Evolutionary conservation across 2,329 filamentous ascomycete species (phyloP), one percentile per base, ranked within the genome.

Genomic region (Knufia fluminis): DNA sequence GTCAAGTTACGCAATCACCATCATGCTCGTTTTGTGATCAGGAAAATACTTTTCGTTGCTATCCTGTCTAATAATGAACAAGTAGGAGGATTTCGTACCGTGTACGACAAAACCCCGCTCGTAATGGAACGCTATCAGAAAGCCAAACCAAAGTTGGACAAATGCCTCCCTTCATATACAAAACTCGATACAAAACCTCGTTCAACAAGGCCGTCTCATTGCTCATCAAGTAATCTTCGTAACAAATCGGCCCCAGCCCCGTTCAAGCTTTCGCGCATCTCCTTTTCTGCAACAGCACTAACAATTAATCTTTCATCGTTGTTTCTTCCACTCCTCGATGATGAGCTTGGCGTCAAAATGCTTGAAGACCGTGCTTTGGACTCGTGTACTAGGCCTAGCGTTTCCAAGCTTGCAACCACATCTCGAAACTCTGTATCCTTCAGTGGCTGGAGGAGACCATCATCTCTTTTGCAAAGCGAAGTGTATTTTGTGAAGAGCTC

Each of bases 371-470:
- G 59, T 71, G 86, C 71, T 76, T 87, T 63, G 70, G 86, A 61
- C 68, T 83, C 67, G 64, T 83, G 75, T 4, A 96, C 76, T 19
- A 97, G 71, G 1, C 87, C 90, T 41, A 95, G 70, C 0, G 90
- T 92, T 70, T 98, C 92, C 46, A 98, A 69, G 59, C 87, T 94
- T 31, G 85, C 82, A 17, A 96, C 75, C 3, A 98, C 90, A 66
- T 98, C 92, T 51, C 89, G 81, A 66, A 98, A 98, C 66, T 98
- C 92, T 3, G 88, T 92, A 61, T 80, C 85, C 1, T 88, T 92
- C 2, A 98, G 77, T 1, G 91, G 86, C 58, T 95, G 89, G 2
- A 98, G 76, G 8, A 94, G 75, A 35, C 56, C 56, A n/a, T 89
- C 86, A 60, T 97, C 91, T 31, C 81, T 79, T 51, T 81, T 91